Evolutionary conservation across 2,329 filamentous ascomycete genomes (phyloP).

Genomic region (Epichloe glyceriae): DNA sequence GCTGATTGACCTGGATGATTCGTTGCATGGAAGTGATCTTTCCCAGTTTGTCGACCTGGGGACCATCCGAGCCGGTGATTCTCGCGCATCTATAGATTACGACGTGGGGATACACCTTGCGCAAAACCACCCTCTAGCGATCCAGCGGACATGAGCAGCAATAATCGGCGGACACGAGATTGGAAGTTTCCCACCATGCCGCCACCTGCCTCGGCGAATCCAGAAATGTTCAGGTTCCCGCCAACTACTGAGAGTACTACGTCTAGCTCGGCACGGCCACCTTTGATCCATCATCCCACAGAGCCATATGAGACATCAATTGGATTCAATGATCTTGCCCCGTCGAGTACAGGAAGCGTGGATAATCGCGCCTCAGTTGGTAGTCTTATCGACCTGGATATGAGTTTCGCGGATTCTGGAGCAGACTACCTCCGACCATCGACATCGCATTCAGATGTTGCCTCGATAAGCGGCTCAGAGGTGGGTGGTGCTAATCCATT

Average conservation of each 20-base stretch:
- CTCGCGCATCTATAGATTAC: conserved; percentile 35
- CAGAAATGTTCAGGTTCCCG: conserved; percentile 39
- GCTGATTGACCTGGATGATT: conserved; percentile 51
- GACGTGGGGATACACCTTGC: conserved; percentile 30
- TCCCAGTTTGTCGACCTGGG: conserved; percentile 48
- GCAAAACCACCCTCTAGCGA: conserved; percentile 43
- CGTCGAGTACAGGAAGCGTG: conserved; percentile 18
- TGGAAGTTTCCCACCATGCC: conserved; percentile 47
- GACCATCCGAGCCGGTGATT: conserved; percentile 40
- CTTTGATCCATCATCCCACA: conserved; percentile 36
- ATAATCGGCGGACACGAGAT: conserved; percentile 38
- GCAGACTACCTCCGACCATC: conserved; percentile 41
- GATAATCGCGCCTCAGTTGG: conserved; percentile 30
- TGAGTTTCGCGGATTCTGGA: conserved; percentile 38
- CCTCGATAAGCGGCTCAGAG: conserved; percentile 43
- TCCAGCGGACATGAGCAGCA: conserved; percentile 37
- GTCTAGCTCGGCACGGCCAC: conserved; percentile 25
- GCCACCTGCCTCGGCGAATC: conserved; percentile 36
- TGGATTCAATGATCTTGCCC: conserved; percentile 28
- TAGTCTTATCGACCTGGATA: conserved; percentile 41
- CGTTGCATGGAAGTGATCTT: conserved; percentile 40
- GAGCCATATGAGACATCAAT: conserved; percentile 33
- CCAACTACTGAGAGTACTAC: conserved; percentile 22
- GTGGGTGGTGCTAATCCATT: conserved; percentile 44
- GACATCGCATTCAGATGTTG: conserved; percentile 46